A percentile compares a stretch with the other conserved stretches of the same genome.
Conservation (phyloP, 192 early-diverging fungal genomes). For the Backusella circina region DNA sequence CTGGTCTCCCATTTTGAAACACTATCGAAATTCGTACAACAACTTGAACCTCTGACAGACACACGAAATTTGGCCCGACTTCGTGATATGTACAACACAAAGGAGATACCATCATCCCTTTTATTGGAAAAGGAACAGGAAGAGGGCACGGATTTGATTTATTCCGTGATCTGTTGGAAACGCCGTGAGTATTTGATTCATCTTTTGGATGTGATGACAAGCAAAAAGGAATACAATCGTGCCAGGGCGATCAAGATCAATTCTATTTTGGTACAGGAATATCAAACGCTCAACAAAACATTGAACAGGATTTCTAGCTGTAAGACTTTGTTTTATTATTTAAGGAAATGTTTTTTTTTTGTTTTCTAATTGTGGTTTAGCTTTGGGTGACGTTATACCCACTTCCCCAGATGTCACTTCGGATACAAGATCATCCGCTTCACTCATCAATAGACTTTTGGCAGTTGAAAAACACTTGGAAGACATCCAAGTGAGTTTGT, state of each 20-base stretch:
- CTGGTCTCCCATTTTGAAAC: neutral
- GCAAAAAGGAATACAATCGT: neutral
- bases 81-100: constrained; percentile 48
- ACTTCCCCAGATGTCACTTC: neutral
- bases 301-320: constrained; percentile 24
- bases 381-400: neutral
- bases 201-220: constrained; percentile 38
- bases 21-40: neutral
- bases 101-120: constrained; percentile 1
- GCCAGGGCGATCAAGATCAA: constrained; percentile 9
- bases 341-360: neutral
- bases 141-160: constrained; percentile 31
- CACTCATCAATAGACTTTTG: constrained; percentile 36
- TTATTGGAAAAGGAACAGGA: neutral
- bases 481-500: constrained; percentile 48
- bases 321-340: constrained; percentile 17
- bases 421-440: constrained; percentile 36
- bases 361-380: constrained; percentile 9
- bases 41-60: constrained; percentile 35
- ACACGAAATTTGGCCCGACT: constrained; percentile 35
- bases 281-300: constrained; percentile 32
- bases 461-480: constrained; percentile 45
- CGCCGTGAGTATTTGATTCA: constrained; percentile 50
- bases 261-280: neutral
- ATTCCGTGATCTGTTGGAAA: constrained; percentile 40